phyloP scores from a whole-genome alignment of 2,329 filamentous ascomycete genomes.

The Cryphonectria parasitica region DNA sequence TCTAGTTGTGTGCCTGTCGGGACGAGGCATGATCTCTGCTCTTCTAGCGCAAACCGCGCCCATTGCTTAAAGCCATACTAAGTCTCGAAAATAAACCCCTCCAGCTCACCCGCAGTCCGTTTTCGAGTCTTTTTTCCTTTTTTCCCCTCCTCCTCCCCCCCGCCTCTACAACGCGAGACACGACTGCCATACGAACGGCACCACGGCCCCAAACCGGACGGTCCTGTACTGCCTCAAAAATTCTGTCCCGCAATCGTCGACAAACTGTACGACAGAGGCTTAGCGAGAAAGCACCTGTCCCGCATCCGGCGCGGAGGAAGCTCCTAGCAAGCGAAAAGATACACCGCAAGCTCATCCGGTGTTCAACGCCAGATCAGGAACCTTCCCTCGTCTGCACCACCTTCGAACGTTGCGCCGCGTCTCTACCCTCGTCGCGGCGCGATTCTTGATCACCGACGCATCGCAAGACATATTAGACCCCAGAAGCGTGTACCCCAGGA shows the following conservation, averaged over 20 bases:
- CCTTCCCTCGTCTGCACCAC: conserved; percentile 26
- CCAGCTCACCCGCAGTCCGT: conserved; percentile 14
- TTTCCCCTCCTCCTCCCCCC: neutral
- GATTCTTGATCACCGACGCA: conserved; percentile 19
- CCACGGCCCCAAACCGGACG: conserved; percentile 23
- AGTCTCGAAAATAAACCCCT: conserved; percentile 24
- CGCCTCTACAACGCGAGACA: conserved; percentile 28
- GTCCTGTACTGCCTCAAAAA: conserved; percentile 25
- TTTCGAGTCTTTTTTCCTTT: conserved; percentile 17
- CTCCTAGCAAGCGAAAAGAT: conserved; percentile 12
- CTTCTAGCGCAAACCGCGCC: conserved; percentile 27
- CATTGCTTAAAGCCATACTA: conserved; percentile 27
- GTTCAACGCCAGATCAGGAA: conserved; percentile 19
- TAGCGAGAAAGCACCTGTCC: conserved; percentile 17
- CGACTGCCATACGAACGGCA: conserved; percentile 26
- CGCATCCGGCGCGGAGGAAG: conserved; percentile 14
- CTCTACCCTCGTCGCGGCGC: conserved; percentile 19
- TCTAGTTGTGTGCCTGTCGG: conserved; percentile 30
- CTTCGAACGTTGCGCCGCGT: conserved; percentile 23
- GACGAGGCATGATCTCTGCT: conserved; percentile 28
- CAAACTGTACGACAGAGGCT: conserved; percentile 25
- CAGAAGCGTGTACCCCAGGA: conserved; percentile 16
- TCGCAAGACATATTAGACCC: conserved; percentile 17
- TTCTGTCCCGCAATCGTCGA: conserved; percentile 25
- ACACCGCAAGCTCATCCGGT: conserved; percentile 26